These are phyloP conservation scores for Apophysomyces sp. DNA, from an alignment of 371 early-diverging fungal species.

Conservation along the genomic window DNA sequence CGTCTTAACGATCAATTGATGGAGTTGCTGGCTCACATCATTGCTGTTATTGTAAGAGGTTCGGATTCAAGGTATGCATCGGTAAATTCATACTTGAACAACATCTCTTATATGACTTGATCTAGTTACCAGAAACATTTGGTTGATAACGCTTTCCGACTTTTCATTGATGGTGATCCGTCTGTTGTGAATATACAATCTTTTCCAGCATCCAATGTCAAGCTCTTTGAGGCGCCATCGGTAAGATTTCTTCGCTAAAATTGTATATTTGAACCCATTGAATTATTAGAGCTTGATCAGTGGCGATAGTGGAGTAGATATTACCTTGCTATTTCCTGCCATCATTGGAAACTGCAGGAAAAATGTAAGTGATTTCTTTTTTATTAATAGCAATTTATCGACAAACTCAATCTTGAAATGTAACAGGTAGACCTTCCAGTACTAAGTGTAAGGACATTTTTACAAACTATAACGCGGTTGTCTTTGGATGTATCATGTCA, in stretches of 20 bases:
- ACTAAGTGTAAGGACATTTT: slow-evolving; percentile 30
- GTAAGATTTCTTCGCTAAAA: neutral
- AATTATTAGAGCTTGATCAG: neutral
- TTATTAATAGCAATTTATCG: neutral
- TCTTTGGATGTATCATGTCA: slow-evolving; percentile 29
- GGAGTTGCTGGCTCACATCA: slow-evolving; percentile 1
- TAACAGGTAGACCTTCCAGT: slow-evolving; percentile 44
- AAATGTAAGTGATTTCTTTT: slow-evolving; percentile 20
- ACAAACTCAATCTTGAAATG: neutral
- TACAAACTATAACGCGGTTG: slow-evolving; percentile 35
- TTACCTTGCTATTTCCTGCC: slow-evolving; percentile 33
- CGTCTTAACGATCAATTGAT: neutral
- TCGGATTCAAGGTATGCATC: slow-evolving; percentile 12
- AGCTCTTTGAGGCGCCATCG: neutral
- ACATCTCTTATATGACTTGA: neutral
- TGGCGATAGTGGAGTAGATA: slow-evolving; percentile 8
- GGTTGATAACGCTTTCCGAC: neutral
- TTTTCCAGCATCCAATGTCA: neutral
- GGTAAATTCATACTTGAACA: neutral
- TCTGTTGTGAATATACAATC: neutral
- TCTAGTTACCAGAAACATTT: neutral
- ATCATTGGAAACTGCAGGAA: slow-evolving; percentile 34
- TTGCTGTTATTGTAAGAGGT: neutral
- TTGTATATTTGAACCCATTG: neutral
- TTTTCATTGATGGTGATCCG: slow-evolving; percentile 3